Conservation (phyloP, 768 basidiomycete genomes). For the Macrolepiota dolichaula region DNA sequence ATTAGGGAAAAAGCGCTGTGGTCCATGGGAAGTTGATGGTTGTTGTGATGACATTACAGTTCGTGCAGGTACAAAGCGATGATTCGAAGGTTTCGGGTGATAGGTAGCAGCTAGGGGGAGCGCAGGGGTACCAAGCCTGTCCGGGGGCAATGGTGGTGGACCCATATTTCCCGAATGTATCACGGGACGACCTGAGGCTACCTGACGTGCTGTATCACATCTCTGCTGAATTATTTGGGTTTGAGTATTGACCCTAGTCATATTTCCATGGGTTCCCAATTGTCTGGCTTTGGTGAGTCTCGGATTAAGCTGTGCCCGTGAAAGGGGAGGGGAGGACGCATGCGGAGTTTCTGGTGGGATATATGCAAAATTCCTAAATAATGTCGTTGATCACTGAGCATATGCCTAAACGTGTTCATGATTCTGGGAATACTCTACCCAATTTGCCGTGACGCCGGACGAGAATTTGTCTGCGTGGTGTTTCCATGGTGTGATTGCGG, state of each 20-base stretch:
- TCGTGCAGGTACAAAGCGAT: constrained; percentile 15
- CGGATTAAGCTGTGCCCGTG: constrained; percentile 41
- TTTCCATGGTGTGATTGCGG: not conserved
- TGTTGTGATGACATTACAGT: not conserved
- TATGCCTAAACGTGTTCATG: constrained; percentile 20
- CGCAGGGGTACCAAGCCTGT: constrained; percentile 24
- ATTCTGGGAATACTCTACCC: not conserved
- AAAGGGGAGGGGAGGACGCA: constrained; percentile 31
- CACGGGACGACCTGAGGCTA: constrained; percentile 15
- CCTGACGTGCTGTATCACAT: constrained; percentile 7
- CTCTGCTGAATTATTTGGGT: constrained; percentile 5
- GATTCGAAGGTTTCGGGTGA: not conserved
- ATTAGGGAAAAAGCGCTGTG: constrained; percentile 6
- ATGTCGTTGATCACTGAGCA: constrained; percentile 16
- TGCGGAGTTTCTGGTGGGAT: constrained; percentile 43
- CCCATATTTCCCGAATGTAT: constrained; percentile 39
- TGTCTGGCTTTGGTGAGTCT: constrained; percentile 11
- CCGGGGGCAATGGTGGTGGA: constrained; percentile 50
- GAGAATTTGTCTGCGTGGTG: constrained; percentile 6
- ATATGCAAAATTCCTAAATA: constrained; percentile 66
- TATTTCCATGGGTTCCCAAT: not conserved
- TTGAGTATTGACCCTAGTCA: constrained; percentile 12
- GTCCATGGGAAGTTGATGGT: constrained; percentile 4
- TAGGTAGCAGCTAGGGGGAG: not conserved
- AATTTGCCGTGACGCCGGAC: constrained; percentile 39